Base-by-base conservation (phyloP, 225 moss, liverwort and hornwort species). In the Bryoerythrophyllum caledonicum region DNA sequence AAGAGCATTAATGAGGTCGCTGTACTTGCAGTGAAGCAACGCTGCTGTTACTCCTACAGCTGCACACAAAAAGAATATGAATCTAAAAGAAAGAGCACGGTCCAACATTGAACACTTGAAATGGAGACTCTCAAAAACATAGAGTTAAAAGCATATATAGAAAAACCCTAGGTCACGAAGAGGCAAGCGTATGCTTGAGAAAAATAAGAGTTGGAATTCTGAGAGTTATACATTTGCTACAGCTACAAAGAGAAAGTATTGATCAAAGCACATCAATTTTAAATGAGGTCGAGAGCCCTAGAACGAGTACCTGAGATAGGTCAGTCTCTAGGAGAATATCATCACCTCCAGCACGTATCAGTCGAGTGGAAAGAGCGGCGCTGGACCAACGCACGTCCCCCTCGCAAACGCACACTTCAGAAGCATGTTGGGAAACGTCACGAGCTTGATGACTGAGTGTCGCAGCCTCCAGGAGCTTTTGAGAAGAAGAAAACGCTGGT, bases 311-410 rank as follows among this genome's bases (percentile, higher is more conserved):
- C 99, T 99, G 99, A 21, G 90, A 74, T 66, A 85, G 27, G 91
- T 99, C 68, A 99, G 70, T 57, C 86, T 90, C 72, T 99, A n/a
- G 99, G 21, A 95, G 83, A 49, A 99, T 99, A 60, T 99, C 95
- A 75, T 99, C 99, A 82, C 86, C 92, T 68, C 99, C 99, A 7
- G 95, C 99, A 76, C 90, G 95, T 56, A 99, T 99, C 60, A 88
- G 83, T 21, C 99, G 86, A 30, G 93, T 87, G 58, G 93, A 90
- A 69, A 99, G 99, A 69, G 99, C 95, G n/a, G n/a, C n/a, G n/a
- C n/a, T n/a, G n/a, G n/a, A n/a, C n/a, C n/a, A n/a, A n/a, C n/a
- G n/a, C n/a, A n/a, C n/a, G n/a, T n/a, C n/a, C n/a, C n/a, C n/a
- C n/a, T n/a, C n/a, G n/a, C n/a, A n/a, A n/a, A n/a, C n/a, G n/a